These are phyloP conservation scores for Metarhizium rileyi DNA, from an alignment of 2,329 filamentous ascomycete genomes.

Conservation along the genomic window DNA sequence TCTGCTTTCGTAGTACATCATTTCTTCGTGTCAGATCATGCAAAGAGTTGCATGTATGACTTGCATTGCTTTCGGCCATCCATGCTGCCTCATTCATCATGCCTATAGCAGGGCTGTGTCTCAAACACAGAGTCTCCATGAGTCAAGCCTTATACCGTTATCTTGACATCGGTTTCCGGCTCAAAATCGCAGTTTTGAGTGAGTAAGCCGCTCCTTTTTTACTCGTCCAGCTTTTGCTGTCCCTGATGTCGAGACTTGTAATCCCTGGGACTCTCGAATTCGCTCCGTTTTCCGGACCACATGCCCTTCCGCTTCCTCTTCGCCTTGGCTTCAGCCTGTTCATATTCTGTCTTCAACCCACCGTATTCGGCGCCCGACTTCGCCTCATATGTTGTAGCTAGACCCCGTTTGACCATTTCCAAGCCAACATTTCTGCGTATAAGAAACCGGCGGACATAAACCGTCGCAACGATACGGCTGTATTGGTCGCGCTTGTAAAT, in stretches of 20 bases:
- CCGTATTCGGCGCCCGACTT: conserved; percentile 88
- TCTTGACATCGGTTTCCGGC: too few relatives aligned
- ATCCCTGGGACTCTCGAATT: conserved; percentile 74
- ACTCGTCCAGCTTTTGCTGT: conserved; percentile 8
- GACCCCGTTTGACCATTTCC: conserved; percentile 76
- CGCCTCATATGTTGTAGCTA: conserved; percentile 90
- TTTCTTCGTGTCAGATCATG: not conserved
- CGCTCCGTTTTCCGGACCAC: conserved; percentile 57
- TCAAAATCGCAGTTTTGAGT: too few relatives aligned
- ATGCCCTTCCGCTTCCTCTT: conserved; percentile 58
- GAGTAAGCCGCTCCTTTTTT: not conserved
- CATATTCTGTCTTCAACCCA: conserved; percentile 53
- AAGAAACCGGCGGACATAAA: conserved; percentile 60
- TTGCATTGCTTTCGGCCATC: not conserved
- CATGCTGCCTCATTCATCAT: too few relatives aligned
- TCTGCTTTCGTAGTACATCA: not conserved
- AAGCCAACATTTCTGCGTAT: conserved; percentile 73
- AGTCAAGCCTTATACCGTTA: too few relatives aligned
- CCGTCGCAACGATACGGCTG: conserved; percentile 79
- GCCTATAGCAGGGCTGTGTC: too few relatives aligned
- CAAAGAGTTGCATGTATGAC: not conserved
- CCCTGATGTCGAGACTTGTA: conserved; percentile 56
- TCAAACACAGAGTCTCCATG: too few relatives aligned
- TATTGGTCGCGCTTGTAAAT: conserved; percentile 87
- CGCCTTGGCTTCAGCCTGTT: conserved; percentile 55